Percentiles rank a stretch among this genome's conserved stretches.
Evolutionary conservation across 495 filamentous ascomycete genomes (phyloP).

Genomic region (Aspergillus indologenus): DNA sequence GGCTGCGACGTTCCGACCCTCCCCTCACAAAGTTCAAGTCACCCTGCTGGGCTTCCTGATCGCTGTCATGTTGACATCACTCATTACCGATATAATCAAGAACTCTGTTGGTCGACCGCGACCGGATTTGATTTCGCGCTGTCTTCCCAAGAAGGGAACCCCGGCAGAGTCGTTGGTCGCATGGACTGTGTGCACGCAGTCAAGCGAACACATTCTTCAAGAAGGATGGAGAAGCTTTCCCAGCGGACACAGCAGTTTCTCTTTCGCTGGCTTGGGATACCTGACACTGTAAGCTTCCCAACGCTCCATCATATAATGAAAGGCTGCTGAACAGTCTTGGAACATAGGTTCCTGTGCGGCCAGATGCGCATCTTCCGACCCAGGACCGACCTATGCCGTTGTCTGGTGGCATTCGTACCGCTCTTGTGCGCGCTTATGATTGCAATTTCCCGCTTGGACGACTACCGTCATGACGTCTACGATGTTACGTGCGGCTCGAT

Average conservation of each 20-base stretch:
- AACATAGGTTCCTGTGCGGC: conserved; percentile 62
- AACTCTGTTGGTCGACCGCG: conserved; percentile 87
- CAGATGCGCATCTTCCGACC: conserved; percentile 80
- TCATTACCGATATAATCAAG: conserved; percentile 90
- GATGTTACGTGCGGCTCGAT: conserved; percentile 78
- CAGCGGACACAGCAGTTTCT: conserved; percentile 81
- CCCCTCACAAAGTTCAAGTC: conserved; percentile 79
- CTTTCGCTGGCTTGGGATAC: conserved; percentile 84
- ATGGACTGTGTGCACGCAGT: conserved; percentile 77
- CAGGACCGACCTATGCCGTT: conserved; percentile 62
- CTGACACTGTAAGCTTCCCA: conserved; percentile 54
- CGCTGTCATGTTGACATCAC: conserved; percentile 69
- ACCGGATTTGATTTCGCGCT: conserved; percentile 87
- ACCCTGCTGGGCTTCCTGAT: conserved; percentile 77
- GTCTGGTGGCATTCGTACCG: conserved; percentile 58
- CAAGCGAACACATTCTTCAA: conserved; percentile 71
- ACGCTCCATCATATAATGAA: no score
- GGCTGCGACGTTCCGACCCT: conserved; percentile 57
- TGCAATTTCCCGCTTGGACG: conserved; percentile 84
- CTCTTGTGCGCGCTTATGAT: conserved; percentile 80
- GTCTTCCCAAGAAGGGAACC: conserved; percentile 66
- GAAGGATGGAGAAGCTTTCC: conserved; percentile 95
- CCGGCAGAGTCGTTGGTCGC: conserved; percentile 64
- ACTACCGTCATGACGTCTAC: conserved; percentile 93
- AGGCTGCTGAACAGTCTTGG: no score